phyloP scores from a whole-genome alignment of 306 rosid species.

The Purshia tridentata region DNA sequence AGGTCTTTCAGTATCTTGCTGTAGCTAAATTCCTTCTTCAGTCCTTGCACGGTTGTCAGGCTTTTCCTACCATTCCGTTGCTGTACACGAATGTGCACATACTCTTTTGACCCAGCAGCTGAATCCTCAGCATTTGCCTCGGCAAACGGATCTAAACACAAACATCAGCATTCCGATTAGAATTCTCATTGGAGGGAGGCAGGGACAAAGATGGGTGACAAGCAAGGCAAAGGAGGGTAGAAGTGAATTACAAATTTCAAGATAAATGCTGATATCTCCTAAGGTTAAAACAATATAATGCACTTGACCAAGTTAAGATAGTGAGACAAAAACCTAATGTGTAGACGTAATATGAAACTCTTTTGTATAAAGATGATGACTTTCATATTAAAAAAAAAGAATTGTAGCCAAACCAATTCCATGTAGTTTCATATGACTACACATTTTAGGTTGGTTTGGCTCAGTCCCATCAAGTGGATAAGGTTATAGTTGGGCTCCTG shows the following conservation, averaged over 20 bases:
- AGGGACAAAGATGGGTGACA: not conserved
- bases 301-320: not conserved
- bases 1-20: constrained; percentile 19
- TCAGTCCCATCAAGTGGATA: not conserved
- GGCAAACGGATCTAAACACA: constrained; percentile 23
- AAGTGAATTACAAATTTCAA: not conserved
- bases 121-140: constrained; percentile 30
- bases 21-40: constrained; percentile 26
- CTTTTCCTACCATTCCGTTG: constrained; percentile 23
- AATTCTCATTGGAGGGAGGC: not conserved
- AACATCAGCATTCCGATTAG: not conserved
- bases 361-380: too few species aligned
- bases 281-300: too few species aligned
- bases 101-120: constrained; percentile 26
- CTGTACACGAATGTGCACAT: constrained; percentile 26
- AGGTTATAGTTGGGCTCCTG: not conserved
- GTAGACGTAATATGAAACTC: too few species aligned
- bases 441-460: not conserved
- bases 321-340: not conserved
- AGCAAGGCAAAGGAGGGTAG: too few species aligned
- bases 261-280: too few species aligned
- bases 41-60: constrained; percentile 28
- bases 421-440: not conserved
- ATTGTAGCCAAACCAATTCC: not conserved
- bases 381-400: not conserved